These are phyloP conservation scores for Arctium minus DNA, from an alignment of 129 eudicot genomes.

Conservation along the genomic window DNA sequence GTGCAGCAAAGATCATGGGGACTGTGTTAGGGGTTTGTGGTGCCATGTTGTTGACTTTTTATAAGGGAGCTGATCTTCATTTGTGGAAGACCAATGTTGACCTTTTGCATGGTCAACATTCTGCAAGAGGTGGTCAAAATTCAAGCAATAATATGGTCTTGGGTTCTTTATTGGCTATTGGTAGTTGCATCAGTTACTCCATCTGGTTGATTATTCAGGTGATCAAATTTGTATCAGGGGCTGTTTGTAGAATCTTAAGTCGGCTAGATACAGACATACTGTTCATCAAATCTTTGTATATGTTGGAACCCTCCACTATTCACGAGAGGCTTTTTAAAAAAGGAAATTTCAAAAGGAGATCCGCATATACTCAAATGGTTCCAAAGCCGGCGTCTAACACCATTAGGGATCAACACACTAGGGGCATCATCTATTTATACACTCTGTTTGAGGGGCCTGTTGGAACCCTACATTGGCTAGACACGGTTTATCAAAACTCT, in stretches of 20 bases:
- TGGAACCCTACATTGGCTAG: too few species aligned
- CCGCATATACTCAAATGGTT: too few species aligned
- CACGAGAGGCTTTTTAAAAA: neutral
- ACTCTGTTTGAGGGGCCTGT: too few species aligned
- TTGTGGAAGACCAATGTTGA: constrained; percentile 44
- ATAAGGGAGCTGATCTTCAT: constrained; percentile 41
- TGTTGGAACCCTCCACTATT: neutral
- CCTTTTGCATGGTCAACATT: constrained; percentile 37
- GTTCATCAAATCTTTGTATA: too few species aligned
- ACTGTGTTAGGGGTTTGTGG: constrained; percentile 50
- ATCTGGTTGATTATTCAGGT: constrained; percentile 38
- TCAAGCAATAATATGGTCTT: constrained; percentile 15
- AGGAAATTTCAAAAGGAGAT: too few species aligned
- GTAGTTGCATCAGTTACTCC: constrained; percentile 31
- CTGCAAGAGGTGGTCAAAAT: constrained; percentile 6
- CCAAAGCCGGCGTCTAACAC: too few species aligned
- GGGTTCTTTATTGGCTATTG: constrained; percentile 29
- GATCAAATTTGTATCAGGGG: neutral
- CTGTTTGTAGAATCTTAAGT: too few species aligned
- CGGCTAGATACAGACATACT: too few species aligned
- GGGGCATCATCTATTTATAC: too few species aligned
- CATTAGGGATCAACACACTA: too few species aligned
- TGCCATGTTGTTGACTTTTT: constrained; percentile 59
- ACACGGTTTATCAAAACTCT: too few species aligned
- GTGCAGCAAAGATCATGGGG: constrained; percentile 50